Conservation (phyloP, 108 stramenopile species). For the Chaetoceros tenuissimus region DNA sequence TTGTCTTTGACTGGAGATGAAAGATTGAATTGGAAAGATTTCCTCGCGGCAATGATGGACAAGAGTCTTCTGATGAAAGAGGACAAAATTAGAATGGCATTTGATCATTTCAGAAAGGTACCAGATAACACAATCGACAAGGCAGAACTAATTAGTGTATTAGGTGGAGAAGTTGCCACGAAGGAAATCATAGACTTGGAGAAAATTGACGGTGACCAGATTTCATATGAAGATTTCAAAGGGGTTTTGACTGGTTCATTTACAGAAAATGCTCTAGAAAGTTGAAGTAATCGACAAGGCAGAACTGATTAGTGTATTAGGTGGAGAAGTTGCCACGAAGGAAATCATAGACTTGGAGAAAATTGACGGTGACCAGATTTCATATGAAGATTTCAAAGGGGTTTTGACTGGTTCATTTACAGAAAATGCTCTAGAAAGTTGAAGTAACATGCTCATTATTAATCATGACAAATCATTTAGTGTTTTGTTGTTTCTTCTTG, state of each 20-base stretch:
- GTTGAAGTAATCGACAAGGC: too few species aligned
- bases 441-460: not conserved
- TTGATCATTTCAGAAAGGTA: slow-evolving; percentile 72
- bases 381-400: slow-evolving; percentile 49
- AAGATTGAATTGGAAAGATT: slow-evolving; percentile 77
- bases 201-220: slow-evolving; percentile 52
- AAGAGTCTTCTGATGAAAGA: slow-evolving; percentile 62
- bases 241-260: slow-evolving; percentile 24
- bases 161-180: slow-evolving; percentile 76
- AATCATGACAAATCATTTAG: not conserved
- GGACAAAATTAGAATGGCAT: slow-evolving; percentile 78
- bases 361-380: slow-evolving; percentile 49
- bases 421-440: too few species aligned
- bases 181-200: slow-evolving; percentile 63
- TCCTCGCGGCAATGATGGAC: slow-evolving; percentile 78
- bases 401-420: slow-evolving; percentile 22
- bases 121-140: slow-evolving; percentile 54
- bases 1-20: slow-evolving; percentile 60
- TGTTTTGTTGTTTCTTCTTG: slow-evolving; percentile 22
- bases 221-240: slow-evolving; percentile 55
- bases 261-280: too few species aligned
- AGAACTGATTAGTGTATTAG: slow-evolving; percentile 77
- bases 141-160: slow-evolving; percentile 64
- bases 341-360: slow-evolving; percentile 70
- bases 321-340: slow-evolving; percentile 65